Base-by-base conservation (phyloP, 768 basidiomycete genomes). In the Tephrocybe sp. region DNA sequence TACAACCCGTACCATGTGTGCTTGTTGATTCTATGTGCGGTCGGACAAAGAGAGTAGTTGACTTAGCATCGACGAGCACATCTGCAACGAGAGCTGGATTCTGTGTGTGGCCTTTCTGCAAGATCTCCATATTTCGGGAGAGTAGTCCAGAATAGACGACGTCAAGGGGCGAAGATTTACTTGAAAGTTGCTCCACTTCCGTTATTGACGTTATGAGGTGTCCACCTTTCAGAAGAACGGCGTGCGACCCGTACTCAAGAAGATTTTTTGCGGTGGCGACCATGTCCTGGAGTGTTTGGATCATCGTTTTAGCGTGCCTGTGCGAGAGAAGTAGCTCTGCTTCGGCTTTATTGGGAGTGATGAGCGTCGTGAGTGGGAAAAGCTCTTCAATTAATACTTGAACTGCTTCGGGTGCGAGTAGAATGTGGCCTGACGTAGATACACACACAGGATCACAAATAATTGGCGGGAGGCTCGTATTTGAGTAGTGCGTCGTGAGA, bases 1-100 rank as follows among this genome's bases (percentile, higher is more conserved):
- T 97, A 64, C 93, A 97, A 1, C 93, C 94, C 0, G 94, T 97
- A 1, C 94, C 94, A 61, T 96, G 94, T 0, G 93, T 97, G 56
- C 75, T 90, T 27, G 68, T 76, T 5, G 88, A 83, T 12, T 84
- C 71, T 18, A 92, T 68, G 12, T 79, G 70, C 1, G 87, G 84
- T 6, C 81, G 76, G 16, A 80, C 72, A 52, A 83, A 86, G 15
- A 90, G 44, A 1, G 79, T 78, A 26, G 67, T 67, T 4, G 57
- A 55, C 30, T 78, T 72, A 47, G 70, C 76, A 9, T 37, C 36
- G 16, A n/a, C 18, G 2, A 92, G 69, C 1, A 89, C 73, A 58
- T 90, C 89, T 31, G 84, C 82, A 9, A 90, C 86, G 19, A 87
- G 60, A 11, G 52, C 58, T 16, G 48, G 49, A 38, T 54, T 54